A percentile compares a stretch with the other conserved stretches of the same genome.
Evolutionary conservation across 2,329 filamentous ascomycete species (phyloP).

Genomic region (Lachnellula hyalina): DNA sequence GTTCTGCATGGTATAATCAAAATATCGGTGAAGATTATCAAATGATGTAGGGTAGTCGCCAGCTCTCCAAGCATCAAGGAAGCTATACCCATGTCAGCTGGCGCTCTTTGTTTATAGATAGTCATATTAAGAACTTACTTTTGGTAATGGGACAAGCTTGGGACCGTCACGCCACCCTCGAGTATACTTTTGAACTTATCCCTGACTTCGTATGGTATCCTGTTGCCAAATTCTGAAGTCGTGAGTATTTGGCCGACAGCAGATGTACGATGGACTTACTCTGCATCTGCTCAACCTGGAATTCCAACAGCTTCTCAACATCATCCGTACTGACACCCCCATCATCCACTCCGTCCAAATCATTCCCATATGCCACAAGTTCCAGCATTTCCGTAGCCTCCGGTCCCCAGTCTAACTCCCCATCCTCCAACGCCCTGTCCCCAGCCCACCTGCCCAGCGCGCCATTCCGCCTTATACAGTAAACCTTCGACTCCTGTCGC

Average conservation of each 20-base stretch:
- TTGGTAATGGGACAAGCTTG: conserved; percentile 72
- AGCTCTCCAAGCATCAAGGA: conserved; percentile 86
- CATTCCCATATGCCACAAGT: conserved; percentile 25
- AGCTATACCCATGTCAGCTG: conserved; percentile 44
- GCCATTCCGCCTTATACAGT: conserved; percentile 52
- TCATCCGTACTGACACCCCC: conserved; percentile 67
- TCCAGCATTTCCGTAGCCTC: conserved; percentile 38
- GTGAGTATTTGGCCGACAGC: conserved; percentile 15
- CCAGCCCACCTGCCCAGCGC: conserved; percentile 44
- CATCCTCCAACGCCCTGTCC: conserved; percentile 49
- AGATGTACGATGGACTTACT: conserved; percentile 43
- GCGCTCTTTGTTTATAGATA: neutral
- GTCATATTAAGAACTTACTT: conserved; percentile 41
- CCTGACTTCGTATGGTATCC: conserved; percentile 70
- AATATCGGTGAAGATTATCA: conserved; percentile 88
- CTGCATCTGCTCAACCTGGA: conserved; percentile 84
- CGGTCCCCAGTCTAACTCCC: conserved; percentile 47
- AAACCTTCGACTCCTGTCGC: conserved; percentile 64
- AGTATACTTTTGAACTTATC: conserved; percentile 65
- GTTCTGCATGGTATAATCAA: conserved; percentile 91
- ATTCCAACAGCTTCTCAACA: conserved; percentile 74
- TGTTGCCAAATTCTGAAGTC: conserved; percentile 62
- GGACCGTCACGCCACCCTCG: conserved; percentile 59
- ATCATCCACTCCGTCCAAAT: conserved; percentile 26
- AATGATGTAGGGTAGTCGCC: conserved; percentile 88